Evolutionary conservation across 2,329 filamentous ascomycete species (phyloP).

Genomic region (Gaeumannomyces sp.): DNA sequence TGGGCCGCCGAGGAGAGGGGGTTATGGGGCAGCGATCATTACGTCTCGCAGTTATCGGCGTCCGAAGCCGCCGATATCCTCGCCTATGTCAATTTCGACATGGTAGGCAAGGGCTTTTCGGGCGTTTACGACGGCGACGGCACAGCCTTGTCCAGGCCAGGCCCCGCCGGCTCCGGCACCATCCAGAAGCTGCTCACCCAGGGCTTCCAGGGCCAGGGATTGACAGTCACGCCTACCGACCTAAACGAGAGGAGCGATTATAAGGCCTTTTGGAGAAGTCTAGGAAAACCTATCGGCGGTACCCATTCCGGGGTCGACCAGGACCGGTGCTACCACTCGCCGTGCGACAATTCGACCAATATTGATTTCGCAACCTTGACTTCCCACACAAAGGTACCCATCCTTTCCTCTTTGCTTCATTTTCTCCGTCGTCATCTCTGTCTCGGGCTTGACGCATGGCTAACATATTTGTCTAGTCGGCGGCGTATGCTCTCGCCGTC

Average conservation of each 20-base stretch:
- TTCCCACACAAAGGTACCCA: no score
- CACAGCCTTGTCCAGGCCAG: not conserved
- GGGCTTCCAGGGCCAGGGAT: slow-evolving; percentile 30
- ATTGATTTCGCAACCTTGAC: slow-evolving; percentile 21
- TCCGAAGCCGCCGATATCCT: slow-evolving; percentile 57
- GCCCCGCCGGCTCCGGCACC: slow-evolving; percentile 37
- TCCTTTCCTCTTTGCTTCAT: no score
- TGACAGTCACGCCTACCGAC: slow-evolving; percentile 39
- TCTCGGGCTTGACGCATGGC: no score
- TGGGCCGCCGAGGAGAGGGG: slow-evolving; percentile 64
- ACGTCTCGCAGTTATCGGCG: slow-evolving; percentile 45
- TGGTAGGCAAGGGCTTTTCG: slow-evolving; percentile 60
- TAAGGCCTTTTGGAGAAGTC: slow-evolving; percentile 40
- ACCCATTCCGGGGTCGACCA: slow-evolving; percentile 66
- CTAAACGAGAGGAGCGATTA: slow-evolving; percentile 68
- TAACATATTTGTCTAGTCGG: no score
- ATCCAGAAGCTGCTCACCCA: slow-evolving; percentile 45
- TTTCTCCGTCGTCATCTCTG: no score
- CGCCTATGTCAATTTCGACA: slow-evolving; percentile 60
- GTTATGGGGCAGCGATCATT: slow-evolving; percentile 57
- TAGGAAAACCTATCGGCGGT: slow-evolving; percentile 48
- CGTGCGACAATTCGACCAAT: slow-evolving; percentile 54
- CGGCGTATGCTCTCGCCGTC: not conserved
- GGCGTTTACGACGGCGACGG: slow-evolving; percentile 66
- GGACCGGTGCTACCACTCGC: slow-evolving; percentile 55